Conservation (phyloP, 2,329 filamentous ascomycete species). For the Sclerotinia borealis region DNA sequence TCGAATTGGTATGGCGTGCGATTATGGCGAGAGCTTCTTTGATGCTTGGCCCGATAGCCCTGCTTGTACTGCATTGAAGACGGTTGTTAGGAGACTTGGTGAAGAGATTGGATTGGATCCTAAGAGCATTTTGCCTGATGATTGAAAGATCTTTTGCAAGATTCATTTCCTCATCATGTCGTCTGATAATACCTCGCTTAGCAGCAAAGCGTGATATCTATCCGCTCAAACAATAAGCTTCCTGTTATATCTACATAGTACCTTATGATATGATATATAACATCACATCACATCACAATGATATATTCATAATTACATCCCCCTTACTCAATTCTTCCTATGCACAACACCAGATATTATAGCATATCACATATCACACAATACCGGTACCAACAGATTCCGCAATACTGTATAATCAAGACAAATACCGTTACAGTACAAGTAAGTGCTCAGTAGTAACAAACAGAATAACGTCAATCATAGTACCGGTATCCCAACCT, state of each 20-base stretch:
- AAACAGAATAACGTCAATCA: too few species aligned
- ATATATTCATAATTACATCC: too few species aligned
- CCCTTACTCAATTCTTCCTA: too few species aligned
- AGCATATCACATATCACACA: too few species aligned
- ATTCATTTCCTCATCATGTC: not conserved
- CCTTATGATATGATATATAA: too few species aligned
- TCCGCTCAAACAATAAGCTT: not conserved
- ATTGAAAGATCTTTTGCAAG: not conserved
- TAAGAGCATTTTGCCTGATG: slow-evolving; percentile 3
- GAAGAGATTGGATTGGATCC: slow-evolving; percentile 48
- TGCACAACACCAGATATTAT: too few species aligned
- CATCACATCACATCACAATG: not conserved
- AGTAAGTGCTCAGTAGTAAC: too few species aligned
- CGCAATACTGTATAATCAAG: too few species aligned
- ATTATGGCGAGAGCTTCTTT: slow-evolving; percentile 96
- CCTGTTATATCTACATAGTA: not conserved
- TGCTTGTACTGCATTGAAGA: slow-evolving; percentile 73
- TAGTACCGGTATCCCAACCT: too few species aligned
- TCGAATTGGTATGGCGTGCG: slow-evolving; percentile 90
- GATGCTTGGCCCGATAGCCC: slow-evolving; percentile 91
- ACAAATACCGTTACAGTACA: too few species aligned
- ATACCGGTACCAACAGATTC: too few species aligned
- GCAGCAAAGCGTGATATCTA: not conserved
- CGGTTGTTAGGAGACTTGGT: slow-evolving; percentile 70
- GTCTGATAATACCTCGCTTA: not conserved